These are phyloP conservation scores for Pneumocystis canis DNA, from an alignment of 1,139 yeast genomes.

Conservation along the genomic window DNA sequence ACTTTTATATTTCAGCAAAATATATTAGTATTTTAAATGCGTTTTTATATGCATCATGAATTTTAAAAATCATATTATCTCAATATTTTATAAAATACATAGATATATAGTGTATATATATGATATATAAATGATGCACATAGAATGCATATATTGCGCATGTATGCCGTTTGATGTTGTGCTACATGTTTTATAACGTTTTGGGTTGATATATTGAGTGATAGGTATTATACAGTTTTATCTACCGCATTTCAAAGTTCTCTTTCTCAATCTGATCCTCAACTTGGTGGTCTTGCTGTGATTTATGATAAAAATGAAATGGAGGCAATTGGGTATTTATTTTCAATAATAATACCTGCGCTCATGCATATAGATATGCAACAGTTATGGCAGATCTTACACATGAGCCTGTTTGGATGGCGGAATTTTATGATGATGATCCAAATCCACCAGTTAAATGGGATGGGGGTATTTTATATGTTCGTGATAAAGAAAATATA, in stretches of 20 bases:
- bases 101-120: too few relatives aligned
- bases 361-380: background rate
- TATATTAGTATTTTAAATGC: too few relatives aligned
- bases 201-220: background rate
- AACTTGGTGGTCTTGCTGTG: background rate
- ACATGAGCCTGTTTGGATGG: background rate
- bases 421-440: background rate
- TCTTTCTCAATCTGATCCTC: background rate
- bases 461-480: background rate
- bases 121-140: too few relatives aligned
- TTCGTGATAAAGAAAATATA: background rate
- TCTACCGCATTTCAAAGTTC: background rate
- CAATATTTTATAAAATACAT: too few relatives aligned
- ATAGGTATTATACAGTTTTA: background rate
- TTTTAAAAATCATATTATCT: too few relatives aligned
- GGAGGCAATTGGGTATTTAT: background rate
- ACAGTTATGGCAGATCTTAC: constrained; percentile 1
- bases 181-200: background rate
- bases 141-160: too few relatives aligned
- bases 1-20: background rate
- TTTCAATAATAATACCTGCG: background rate
- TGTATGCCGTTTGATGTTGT: too few relatives aligned
- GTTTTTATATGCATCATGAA: background rate
- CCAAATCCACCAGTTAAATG: background rate
- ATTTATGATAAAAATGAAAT: constrained; percentile 1